These are phyloP conservation scores for Hypholoma fasciculare DNA, from an alignment of 768 basidiomycete species.

Conservation along the genomic window DNA sequence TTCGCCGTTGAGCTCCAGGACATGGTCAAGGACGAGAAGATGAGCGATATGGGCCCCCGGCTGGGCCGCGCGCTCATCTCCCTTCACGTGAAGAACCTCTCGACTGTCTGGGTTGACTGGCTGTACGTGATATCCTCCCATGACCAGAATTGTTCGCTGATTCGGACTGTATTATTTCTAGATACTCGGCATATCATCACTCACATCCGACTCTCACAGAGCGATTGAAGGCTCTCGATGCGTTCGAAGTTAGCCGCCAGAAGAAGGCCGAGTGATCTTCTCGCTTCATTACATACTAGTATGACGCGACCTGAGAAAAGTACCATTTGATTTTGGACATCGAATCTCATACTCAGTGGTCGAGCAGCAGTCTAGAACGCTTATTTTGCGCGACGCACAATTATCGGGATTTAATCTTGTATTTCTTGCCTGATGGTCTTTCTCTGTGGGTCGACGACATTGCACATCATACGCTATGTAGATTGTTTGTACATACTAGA, in stretches of 20 bases:
- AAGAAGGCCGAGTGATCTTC: slow-evolving; percentile 34
- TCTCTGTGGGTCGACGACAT: background rate
- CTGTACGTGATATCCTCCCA: slow-evolving; percentile 48
- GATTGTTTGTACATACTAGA: background rate
- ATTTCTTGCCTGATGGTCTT: background rate
- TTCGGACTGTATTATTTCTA: slow-evolving; percentile 23
- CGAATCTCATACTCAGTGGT: background rate
- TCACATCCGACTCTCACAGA: slow-evolving; percentile 95
- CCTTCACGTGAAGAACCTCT: slow-evolving; percentile 90
- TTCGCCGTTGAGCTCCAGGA: slow-evolving; percentile 79
- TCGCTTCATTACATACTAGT: background rate
- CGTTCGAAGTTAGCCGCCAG: slow-evolving; percentile 50
- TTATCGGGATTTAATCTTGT: background rate
- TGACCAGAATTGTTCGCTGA: background rate
- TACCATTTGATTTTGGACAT: background rate
- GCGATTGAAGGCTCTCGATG: slow-evolving; percentile 78
- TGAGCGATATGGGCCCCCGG: slow-evolving; percentile 84
- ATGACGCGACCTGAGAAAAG: background rate
- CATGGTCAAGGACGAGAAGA: slow-evolving; percentile 47
- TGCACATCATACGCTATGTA: background rate
- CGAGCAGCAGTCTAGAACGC: background rate
- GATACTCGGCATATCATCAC: slow-evolving; percentile 94
- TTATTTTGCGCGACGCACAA: background rate
- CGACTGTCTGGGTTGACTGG: slow-evolving; percentile 94
- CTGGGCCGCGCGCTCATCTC: slow-evolving; percentile 81